Evolutionary conservation across 176 grass and related monocot species (phyloP).

Genomic region (Metroxylon sagu): DNA sequence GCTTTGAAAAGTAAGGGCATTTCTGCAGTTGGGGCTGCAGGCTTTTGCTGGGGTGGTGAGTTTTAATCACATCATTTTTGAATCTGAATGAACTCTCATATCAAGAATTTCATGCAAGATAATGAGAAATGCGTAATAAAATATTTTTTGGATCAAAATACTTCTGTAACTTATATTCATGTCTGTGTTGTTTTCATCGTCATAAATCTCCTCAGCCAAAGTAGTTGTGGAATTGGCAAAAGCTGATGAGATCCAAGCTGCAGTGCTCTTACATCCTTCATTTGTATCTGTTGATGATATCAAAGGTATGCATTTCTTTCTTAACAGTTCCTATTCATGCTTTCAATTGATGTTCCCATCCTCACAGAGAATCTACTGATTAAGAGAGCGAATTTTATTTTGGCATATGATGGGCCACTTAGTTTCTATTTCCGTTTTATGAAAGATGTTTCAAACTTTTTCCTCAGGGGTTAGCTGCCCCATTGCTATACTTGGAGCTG

Average conservation of each 20-base stretch:
- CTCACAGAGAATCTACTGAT: not conserved
- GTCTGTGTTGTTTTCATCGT: no score
- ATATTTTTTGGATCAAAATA: not conserved
- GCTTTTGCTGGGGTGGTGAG: conserved; percentile 95
- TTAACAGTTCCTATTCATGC: not conserved
- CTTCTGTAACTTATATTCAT: not conserved
- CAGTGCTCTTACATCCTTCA: conserved; percentile 59
- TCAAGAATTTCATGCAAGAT: no score
- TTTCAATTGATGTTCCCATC: not conserved
- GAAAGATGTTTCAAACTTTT: conserved; percentile 1
- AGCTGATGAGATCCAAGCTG: conserved; percentile 53
- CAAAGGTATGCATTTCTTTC: conserved; percentile 24
- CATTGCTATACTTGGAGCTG: conserved; percentile 62
- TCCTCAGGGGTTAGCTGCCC: conserved; percentile 51
- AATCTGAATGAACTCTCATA: no score
- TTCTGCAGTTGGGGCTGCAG: conserved; percentile 53
- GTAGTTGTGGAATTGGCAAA: conserved; percentile 67
- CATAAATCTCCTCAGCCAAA: conserved; percentile 36
- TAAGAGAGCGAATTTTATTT: not conserved
- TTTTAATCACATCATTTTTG: not conserved
- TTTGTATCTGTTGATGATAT: conserved; percentile 61
- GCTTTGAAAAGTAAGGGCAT: conserved; percentile 63
- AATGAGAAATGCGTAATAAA: no score
- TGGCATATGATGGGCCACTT: no score
- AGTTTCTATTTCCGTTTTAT: not conserved